phyloP scores from a whole-genome alignment of 768 basidiomycete species.

The Boletus sp. region DNA sequence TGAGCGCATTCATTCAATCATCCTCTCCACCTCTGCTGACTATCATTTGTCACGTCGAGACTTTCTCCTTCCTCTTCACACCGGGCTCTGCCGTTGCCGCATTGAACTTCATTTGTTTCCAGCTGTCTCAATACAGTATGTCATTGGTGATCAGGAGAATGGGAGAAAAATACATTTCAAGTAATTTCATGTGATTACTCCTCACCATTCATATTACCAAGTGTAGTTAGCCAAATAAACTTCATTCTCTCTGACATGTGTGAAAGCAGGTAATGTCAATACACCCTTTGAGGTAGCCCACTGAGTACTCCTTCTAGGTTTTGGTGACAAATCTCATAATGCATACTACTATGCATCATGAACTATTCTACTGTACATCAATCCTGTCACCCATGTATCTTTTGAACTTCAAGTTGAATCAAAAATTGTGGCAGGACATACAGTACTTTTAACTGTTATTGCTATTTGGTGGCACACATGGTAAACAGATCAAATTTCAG shows the following conservation, averaged over 20 bases:
- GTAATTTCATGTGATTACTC: slow-evolving; percentile 78
- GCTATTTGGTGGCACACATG: too few species aligned
- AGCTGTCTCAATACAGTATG: slow-evolving; percentile 94
- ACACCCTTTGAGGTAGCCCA: slow-evolving; percentile 80
- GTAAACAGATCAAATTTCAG: too few species aligned
- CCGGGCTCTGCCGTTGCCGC: slow-evolving; percentile 53
- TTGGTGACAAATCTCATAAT: too few species aligned
- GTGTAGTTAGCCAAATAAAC: slow-evolving; percentile 82
- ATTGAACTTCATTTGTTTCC: slow-evolving; percentile 78
- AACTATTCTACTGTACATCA: too few species aligned
- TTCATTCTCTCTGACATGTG: slow-evolving; percentile 80
- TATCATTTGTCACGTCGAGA: slow-evolving; percentile 8
- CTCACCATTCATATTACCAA: too few species aligned
- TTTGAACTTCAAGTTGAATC: too few species aligned
- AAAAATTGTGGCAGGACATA: too few species aligned
- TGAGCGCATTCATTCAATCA: slow-evolving; percentile 3
- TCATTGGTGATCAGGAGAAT: slow-evolving; percentile 76
- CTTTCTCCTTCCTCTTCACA: slow-evolving; percentile 32
- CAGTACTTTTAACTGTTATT: too few species aligned
- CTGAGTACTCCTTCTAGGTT: too few species aligned
- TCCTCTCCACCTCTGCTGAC: neutral
- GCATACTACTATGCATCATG: too few species aligned
- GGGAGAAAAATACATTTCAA: slow-evolving; percentile 78
- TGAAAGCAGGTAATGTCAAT: slow-evolving; percentile 94
- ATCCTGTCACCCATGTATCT: too few species aligned